A percentile compares a stretch with the other conserved stretches of the same genome.
phyloP scores from a whole-genome alignment of 1,139 yeast species.

The Casaregolazyma lundiana region DNA sequence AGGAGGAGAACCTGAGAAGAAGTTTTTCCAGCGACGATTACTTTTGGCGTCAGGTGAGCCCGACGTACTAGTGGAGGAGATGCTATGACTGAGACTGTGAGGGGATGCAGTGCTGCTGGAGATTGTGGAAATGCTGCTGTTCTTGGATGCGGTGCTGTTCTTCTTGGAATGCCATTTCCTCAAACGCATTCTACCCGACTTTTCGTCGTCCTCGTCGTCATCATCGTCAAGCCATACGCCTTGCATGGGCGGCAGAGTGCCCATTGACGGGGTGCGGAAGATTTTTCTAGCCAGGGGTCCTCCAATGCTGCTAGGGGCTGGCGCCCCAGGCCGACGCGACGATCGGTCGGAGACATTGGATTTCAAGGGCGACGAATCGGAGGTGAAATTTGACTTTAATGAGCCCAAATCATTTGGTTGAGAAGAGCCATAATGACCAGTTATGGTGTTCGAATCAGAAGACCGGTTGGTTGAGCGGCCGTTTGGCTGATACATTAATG shows the following conservation, averaged over 20 bases:
- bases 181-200: background rate
- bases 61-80: background rate
- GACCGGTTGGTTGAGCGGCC: no score
- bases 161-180: slow-evolving; percentile 10
- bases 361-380: no score
- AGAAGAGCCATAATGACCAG: no score
- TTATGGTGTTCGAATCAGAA: no score
- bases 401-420: no score
- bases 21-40: slow-evolving; percentile 3
- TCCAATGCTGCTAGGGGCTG: background rate
- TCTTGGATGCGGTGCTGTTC: background rate
- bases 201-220: slow-evolving; percentile 15
- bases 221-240: slow-evolving; percentile 28
- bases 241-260: slow-evolving; percentile 24
- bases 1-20: slow-evolving; percentile 1
- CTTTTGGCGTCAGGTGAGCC: background rate
- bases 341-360: background rate
- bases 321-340: background rate
- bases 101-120: slow-evolving; percentile 11
- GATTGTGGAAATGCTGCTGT: slow-evolving; percentile 1
- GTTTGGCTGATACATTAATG: no score
- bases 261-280: slow-evolving; percentile 6
- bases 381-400: no score
- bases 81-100: slow-evolving; percentile 1
- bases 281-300: background rate